These are phyloP conservation scores for Zymoseptoria crescenta DNA, from an alignment of 2,329 filamentous ascomycete species.

Conservation along the genomic window DNA sequence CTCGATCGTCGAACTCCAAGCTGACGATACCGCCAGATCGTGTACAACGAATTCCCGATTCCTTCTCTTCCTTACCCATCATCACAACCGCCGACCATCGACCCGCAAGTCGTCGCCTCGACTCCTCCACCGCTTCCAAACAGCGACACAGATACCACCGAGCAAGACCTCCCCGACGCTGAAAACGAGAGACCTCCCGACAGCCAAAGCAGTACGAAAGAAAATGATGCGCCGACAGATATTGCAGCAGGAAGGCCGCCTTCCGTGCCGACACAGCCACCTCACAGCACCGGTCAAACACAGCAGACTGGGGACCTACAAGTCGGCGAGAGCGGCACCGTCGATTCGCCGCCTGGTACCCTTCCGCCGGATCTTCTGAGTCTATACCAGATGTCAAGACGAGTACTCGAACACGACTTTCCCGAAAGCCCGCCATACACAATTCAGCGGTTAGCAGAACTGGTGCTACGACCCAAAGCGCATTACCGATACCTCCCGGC, in stretches of 20 bases:
- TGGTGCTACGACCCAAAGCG: constrained; percentile 64
- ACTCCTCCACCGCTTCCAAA: constrained; percentile 31
- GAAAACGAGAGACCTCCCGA: constrained; percentile 15
- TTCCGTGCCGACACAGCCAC: constrained; percentile 10
- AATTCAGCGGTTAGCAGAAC: constrained; percentile 82
- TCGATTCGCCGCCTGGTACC: constrained; percentile 31
- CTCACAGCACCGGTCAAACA: neutral
- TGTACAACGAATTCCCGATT: constrained; percentile 66
- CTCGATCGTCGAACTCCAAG: constrained; percentile 4
- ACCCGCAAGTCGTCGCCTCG: constrained; percentile 27
- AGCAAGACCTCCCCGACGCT: constrained; percentile 17
- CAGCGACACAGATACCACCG: constrained; percentile 14
- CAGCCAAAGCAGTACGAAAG: constrained; percentile 56
- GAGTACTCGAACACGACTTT: constrained; percentile 49
- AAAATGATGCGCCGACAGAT: constrained; percentile 49
- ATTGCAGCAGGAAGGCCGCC: constrained; percentile 30
- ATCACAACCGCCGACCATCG: constrained; percentile 34
- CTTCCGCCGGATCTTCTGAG: constrained; percentile 58
- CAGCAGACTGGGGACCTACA: neutral
- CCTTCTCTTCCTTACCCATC: constrained; percentile 47
- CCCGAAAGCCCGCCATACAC: constrained; percentile 75
- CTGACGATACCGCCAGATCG: constrained; percentile 49
- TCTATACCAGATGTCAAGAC: constrained; percentile 36
- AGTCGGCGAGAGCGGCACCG: constrained; percentile 25
- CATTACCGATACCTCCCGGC: constrained; percentile 77